Evolutionary conservation across 257 asterid species (phyloP).

Genomic region (Jacaranda copaia): DNA sequence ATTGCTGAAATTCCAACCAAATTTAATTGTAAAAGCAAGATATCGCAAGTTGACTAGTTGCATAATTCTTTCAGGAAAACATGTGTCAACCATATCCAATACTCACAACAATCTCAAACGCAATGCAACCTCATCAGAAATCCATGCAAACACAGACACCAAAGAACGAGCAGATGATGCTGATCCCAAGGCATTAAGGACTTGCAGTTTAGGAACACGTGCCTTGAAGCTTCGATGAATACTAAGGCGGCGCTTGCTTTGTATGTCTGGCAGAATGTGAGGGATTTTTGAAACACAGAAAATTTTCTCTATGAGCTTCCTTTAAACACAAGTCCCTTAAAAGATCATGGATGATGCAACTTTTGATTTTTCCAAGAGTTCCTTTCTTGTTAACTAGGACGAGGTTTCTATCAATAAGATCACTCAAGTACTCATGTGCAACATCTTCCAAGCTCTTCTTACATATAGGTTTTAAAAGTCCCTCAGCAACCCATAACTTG

Average conservation of each 20-base stretch:
- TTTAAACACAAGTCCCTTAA: no score
- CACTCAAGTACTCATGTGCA: background rate
- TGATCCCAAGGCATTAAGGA: background rate
- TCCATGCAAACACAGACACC: background rate
- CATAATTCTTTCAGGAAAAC: background rate
- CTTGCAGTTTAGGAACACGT: background rate
- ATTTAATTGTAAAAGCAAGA: background rate
- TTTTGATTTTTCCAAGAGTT: background rate
- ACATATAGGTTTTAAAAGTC: background rate
- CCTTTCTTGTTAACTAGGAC: background rate
- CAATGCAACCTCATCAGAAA: background rate
- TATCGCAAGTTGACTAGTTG: background rate
- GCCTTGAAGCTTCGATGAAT: background rate
- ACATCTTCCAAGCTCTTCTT: background rate
- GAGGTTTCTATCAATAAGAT: conserved; percentile 10
- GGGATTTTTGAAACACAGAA: no score
- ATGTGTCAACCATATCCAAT: background rate
- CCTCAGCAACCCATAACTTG: background rate
- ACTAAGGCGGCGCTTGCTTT: background rate
- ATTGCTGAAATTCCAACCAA: background rate
- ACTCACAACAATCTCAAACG: background rate
- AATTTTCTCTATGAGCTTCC: no score
- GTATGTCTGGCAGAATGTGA: background rate
- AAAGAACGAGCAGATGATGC: background rate
- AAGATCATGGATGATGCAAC: background rate